phyloP scores from a whole-genome alignment of 2,329 filamentous ascomycete genomes.

The Stagonosporopsis chrysanthemi region DNA sequence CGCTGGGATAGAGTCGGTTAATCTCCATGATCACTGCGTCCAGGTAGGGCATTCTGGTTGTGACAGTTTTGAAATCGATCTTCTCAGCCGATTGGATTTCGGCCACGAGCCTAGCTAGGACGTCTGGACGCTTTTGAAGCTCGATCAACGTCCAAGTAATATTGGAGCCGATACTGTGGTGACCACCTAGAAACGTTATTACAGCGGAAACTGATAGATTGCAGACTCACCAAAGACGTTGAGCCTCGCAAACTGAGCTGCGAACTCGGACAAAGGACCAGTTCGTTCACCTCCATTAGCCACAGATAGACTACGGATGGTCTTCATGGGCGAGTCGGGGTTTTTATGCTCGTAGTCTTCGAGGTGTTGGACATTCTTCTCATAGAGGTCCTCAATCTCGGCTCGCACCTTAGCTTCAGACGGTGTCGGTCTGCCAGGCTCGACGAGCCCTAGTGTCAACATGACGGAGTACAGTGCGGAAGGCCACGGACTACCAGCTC shows the following conservation, averaged over 20 bases:
- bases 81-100: slow-evolving; percentile 1
- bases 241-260: slow-evolving; percentile 4
- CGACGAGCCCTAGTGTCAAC: slow-evolving; percentile 2
- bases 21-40: slow-evolving; percentile 11
- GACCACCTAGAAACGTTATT: slow-evolving; percentile 2
- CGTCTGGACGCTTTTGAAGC: slow-evolving; percentile 5
- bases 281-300: slow-evolving; percentile 1
- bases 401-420: slow-evolving; percentile 6
- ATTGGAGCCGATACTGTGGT: slow-evolving; percentile 13
- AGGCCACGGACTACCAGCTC: slow-evolving; percentile 10
- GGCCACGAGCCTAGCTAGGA: neutral
- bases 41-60: slow-evolving; percentile 10
- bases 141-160: slow-evolving; percentile 11
- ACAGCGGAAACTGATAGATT: neutral
- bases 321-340: slow-evolving; percentile 8
- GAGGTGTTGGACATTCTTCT: slow-evolving; percentile 5
- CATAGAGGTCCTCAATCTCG: neutral
- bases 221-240: slow-evolving; percentile 2
- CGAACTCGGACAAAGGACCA: neutral
- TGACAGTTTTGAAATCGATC: neutral
- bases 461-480: slow-evolving; percentile 11
- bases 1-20: slow-evolving; percentile 9
- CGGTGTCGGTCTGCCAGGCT: slow-evolving; percentile 3
- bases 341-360: slow-evolving; percentile 2
- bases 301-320: slow-evolving; percentile 5